These are phyloP conservation scores for Simplicillium sp. DNA, from an alignment of 2,329 filamentous ascomycete species.

Conservation along the genomic window DNA sequence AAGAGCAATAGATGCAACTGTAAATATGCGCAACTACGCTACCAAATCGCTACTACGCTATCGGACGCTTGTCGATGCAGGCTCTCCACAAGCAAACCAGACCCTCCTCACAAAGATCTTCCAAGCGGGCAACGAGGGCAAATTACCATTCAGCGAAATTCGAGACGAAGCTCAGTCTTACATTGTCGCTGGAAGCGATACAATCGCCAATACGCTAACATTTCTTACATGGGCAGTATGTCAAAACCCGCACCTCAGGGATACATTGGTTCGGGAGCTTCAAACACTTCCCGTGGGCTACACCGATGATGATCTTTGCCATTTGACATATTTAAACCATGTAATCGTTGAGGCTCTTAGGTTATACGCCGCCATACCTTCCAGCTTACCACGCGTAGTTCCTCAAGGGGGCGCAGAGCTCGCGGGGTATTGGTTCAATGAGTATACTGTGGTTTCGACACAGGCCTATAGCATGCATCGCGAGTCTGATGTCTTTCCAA, in stretches of 20 bases:
- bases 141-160: conserved; percentile 21
- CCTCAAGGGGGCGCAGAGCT: conserved; percentile 28
- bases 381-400: conserved; percentile 27
- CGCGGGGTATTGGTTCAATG: conserved; percentile 27
- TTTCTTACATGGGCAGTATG: conserved; percentile 34
- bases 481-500: conserved; percentile 25
- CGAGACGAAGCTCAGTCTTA: conserved; percentile 28
- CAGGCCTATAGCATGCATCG: conserved; percentile 39
- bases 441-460: conserved; percentile 26
- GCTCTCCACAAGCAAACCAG: conserved; percentile 12
- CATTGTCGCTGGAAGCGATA: conserved; percentile 42
- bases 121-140: conserved; percentile 20
- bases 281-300: conserved; percentile 18
- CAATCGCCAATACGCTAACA: conserved; percentile 38
- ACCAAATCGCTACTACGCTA: conserved; percentile 18
- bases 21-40: conserved; percentile 15
- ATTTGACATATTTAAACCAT: conserved; percentile 28
- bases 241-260: conserved; percentile 16
- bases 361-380: conserved; percentile 29
- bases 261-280: conserved; percentile 24
- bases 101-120: conserved; percentile 28
- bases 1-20: conserved; percentile 2
- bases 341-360: conserved; percentile 36
- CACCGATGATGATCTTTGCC: conserved; percentile 10
- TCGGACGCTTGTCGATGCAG: conserved; percentile 11